Percentiles rank a stretch among this genome's conserved stretches.
These are phyloP conservation scores for Pseudocercospora fuligena DNA, from an alignment of 2,329 filamentous ascomycete genomes.

Conservation along the genomic window DNA sequence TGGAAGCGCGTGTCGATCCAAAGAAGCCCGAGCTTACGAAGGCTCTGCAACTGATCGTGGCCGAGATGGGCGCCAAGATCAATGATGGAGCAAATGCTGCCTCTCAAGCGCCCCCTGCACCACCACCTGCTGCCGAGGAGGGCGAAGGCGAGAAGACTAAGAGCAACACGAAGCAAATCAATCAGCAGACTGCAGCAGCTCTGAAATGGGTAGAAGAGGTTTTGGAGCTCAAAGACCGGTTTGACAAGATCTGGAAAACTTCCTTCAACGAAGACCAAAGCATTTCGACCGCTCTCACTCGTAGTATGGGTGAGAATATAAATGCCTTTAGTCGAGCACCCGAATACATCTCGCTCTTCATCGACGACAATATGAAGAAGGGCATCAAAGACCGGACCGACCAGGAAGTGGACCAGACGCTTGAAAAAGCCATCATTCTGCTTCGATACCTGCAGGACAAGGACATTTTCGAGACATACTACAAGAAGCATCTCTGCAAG, in stretches of 20 bases:
- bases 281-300: constrained; percentile 80
- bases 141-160: constrained; percentile 55
- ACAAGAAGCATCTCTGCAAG: constrained; percentile 93
- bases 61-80: constrained; percentile 80
- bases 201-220: constrained; percentile 97
- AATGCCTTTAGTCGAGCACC: constrained; percentile 82
- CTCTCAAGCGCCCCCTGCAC: constrained; percentile 57
- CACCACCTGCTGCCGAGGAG: constrained; percentile 52
- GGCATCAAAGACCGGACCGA: constrained; percentile 94
- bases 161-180: constrained; percentile 56
- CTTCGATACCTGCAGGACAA: constrained; percentile 89
- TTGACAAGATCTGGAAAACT: constrained; percentile 74
- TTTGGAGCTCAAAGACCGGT: constrained; percentile 82
- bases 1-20: constrained; percentile 77
- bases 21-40: constrained; percentile 72
- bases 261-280: constrained; percentile 78
- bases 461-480: constrained; percentile 95
- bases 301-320: constrained; percentile 91
- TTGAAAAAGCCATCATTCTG: constrained; percentile 88
- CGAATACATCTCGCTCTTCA: constrained; percentile 93
- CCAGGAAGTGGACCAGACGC: constrained; percentile 76
- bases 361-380: constrained; percentile 94
- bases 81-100: constrained; percentile 68
- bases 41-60: constrained; percentile 74
- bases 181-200: constrained; percentile 82